Conservation (phyloP, 2,329 filamentous ascomycete species). For the Epicoccum nigrum region DNA sequence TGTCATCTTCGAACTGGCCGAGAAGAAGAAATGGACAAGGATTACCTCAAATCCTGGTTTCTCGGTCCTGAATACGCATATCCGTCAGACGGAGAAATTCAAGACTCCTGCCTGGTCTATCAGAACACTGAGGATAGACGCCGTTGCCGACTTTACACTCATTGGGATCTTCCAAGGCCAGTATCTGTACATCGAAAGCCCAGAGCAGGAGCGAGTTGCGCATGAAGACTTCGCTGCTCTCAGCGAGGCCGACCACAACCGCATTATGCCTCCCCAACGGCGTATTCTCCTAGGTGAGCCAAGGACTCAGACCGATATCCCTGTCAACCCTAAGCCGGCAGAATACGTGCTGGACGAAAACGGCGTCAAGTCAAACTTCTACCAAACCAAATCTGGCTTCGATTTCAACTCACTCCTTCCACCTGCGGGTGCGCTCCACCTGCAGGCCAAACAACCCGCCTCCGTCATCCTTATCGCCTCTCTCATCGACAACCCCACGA, state of each 20-base stretch:
- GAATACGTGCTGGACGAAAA: constrained; percentile 9
- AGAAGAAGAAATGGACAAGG: constrained; percentile 40
- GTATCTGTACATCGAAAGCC: constrained; percentile 53
- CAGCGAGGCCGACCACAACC: constrained; percentile 30
- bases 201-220: constrained; percentile 46
- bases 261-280: constrained; percentile 28
- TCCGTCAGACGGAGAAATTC: constrained; percentile 53
- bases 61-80: constrained; percentile 51
- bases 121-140: constrained; percentile 49
- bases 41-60: constrained; percentile 52
- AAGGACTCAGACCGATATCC: background rate
- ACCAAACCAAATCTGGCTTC: constrained; percentile 61
- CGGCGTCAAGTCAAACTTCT: constrained; percentile 35
- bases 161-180: constrained; percentile 54
- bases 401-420: constrained; percentile 39
- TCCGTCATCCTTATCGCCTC: constrained; percentile 57
- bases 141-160: constrained; percentile 51
- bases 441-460: constrained; percentile 31
- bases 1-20: constrained; percentile 51
- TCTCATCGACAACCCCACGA: constrained; percentile 57
- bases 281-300: constrained; percentile 40
- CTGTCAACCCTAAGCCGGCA: constrained; percentile 8
- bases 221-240: constrained; percentile 51
- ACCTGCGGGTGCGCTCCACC: constrained; percentile 22
- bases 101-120: constrained; percentile 49